phyloP scores from a whole-genome alignment of 352 stramenopile genomes.

The Globisporangium okanoganense region DNA sequence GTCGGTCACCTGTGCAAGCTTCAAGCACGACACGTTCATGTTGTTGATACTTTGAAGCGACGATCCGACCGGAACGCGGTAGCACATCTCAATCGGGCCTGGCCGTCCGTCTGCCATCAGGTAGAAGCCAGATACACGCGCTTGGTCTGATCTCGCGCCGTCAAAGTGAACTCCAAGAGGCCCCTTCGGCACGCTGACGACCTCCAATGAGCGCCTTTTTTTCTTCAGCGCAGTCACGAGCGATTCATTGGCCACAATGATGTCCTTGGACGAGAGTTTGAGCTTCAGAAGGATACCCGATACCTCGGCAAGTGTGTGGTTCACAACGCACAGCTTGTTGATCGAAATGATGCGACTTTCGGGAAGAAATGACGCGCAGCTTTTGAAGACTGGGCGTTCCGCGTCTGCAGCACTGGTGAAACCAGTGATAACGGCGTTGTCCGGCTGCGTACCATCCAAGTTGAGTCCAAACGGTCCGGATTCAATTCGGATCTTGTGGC shows the following conservation, averaged over 20 bases:
- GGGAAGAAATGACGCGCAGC: slow-evolving; percentile 33
- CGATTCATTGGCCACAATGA: slow-evolving; percentile 38
- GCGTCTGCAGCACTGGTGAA: slow-evolving; percentile 40
- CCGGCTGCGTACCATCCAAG: slow-evolving; percentile 28
- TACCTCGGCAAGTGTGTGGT: slow-evolving; percentile 34
- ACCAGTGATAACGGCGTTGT: slow-evolving; percentile 33
- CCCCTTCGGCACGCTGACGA: slow-evolving; percentile 29
- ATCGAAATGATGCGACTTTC: slow-evolving; percentile 59
- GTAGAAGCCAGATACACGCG: slow-evolving; percentile 43
- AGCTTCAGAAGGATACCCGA: slow-evolving; percentile 45
- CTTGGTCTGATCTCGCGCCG: slow-evolving; percentile 18
- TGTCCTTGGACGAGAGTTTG: slow-evolving; percentile 28
- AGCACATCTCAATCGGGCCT: slow-evolving; percentile 31
- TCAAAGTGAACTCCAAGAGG: slow-evolving; percentile 51
- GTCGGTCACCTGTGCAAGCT: slow-evolving; percentile 26
- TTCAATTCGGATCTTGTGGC: slow-evolving; percentile 32
- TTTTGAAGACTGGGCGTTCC: slow-evolving; percentile 30
- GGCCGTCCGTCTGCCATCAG: slow-evolving; percentile 20
- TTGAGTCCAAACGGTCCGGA: slow-evolving; percentile 47
- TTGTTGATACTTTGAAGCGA: slow-evolving; percentile 44
- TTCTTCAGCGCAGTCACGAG: slow-evolving; percentile 27
- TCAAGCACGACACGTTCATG: slow-evolving; percentile 52
- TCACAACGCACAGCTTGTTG: slow-evolving; percentile 56
- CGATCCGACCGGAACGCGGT: slow-evolving; percentile 29
- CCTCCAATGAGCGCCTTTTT: slow-evolving; percentile 3